Evolutionary conservation across 495 filamentous ascomycete genomes (phyloP), one percentile per base, ranked within the genome.

Genomic region (Xylaria castorea): DNA sequence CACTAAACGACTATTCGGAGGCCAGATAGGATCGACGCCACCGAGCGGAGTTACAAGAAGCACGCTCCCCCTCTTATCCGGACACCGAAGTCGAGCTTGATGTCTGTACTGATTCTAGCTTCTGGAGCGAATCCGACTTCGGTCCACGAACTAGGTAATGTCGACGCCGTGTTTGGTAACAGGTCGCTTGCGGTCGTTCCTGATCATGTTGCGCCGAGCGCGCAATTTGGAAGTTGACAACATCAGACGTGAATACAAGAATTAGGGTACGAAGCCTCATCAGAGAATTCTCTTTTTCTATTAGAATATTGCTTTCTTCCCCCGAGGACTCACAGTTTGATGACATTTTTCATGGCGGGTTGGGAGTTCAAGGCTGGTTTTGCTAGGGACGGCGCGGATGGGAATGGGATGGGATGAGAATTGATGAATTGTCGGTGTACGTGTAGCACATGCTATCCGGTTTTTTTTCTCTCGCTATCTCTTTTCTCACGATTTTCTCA

Each of bases 1-100:
- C 96, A 38, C 85, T 99, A 66, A 99, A 99, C 80, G 96, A 99
- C 82, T 98, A 97, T 79, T 96, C 93, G 18, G 95, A 98, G 84
- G 84, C 85, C 32, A 82, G 88, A 58, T 90, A 83, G 81, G 62
- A 20, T 27, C 40, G 5, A 34, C 53, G 36, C 65, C 27, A 1
- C 38, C 38, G 64, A 73, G 40, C n/a, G n/a, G 32, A 32, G 22
- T 32, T 18, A 40, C 6, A 36, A 55, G 32, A 22, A n/a, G 18
- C 27, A 38, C 18, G 18, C 58, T 7, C 58, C 30, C 20, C 25
- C 11, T 1, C 34, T 38, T 38, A 18, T 18, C 18, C 20, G 20
- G 34, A 61, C 18, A 38, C 25, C 32, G 34, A 22, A 40, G 9
- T n/a, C 14, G 64, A 67, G 20, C 12, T 14, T 22, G 64, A 66